Evolutionary conservation across 2,329 filamentous ascomycete species (phyloP), one percentile per base, ranked within the genome.

Genomic region (Diaporthe sp.): DNA sequence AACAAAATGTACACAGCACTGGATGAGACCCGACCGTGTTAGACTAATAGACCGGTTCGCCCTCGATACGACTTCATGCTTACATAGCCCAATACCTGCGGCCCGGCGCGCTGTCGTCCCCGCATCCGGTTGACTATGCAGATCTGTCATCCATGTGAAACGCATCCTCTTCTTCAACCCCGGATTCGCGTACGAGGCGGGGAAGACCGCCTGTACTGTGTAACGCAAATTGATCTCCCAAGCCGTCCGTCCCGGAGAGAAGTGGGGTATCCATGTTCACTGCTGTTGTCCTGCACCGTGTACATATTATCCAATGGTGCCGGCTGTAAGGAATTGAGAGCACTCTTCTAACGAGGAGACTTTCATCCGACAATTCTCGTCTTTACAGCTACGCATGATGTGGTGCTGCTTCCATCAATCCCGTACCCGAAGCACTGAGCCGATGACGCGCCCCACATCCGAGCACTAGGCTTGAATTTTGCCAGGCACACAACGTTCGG

Each of bases 31-130:
- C 10, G 53, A 47, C 35, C 25, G 25, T 47, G 37, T 58, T 70
- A 47, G 37, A 44, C 68, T 53, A 70, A 58, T 56, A 70, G 51
- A 70, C 68, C 44, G 61, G 47, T 51, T 66, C 63, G 53, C 47
- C 39, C 66, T 70, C 37, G 68, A 47, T 70, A 22, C 39, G 44
- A 25, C 51, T 25, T n/a, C 19, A 42, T 44, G 17, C 30, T 32
- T 35, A n/a, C 30, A 22, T 35, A n/a, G 7, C 30, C 17, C 15
- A 70, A 19, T 35, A 51, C 32, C 35, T 53, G 22, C 42, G 25
- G 50, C 30, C 27, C 30, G 59, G 19, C 19, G 42, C 25, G 61
- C 19, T n/a, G 61, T 32, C 30, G 6, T 35, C 42, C 61, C 61
- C 42, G 61, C 61, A 66, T 35, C 42, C 42, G 61, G 19, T 9